Evolutionary conservation across 768 basidiomycete genomes (phyloP), one percentile per base, ranked within the genome.

Genomic region (Russula emetica): DNA sequence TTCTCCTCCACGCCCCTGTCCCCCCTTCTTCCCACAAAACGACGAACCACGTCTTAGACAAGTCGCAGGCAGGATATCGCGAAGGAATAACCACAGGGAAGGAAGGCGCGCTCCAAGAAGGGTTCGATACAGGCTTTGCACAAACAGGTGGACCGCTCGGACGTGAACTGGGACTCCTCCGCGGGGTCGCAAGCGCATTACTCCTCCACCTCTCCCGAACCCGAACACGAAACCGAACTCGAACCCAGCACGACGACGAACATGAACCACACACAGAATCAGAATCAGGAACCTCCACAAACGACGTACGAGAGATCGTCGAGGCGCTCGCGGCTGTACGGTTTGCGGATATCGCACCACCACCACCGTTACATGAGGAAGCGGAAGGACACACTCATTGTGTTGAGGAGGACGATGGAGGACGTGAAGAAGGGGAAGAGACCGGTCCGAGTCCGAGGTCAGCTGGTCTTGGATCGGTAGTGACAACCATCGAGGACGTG

Each of bases 11-110:
- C 59, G 5, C 30, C 6, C 30, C 30, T 6, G 3, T 4, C 30
- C 26, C 5, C 14, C 13, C n/a, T 14, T 6, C 45, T 5, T n/a
- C 5, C 42, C 5, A 30, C 45, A 30, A 34, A 28, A 14, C 14
- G 16, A 34, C n/a, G 16, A 52, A 11, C 5, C 20, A 16, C 24
- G 18, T 38, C 42, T 44, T 20, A 44, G 42, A 44, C 42, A 20
- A 44, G 9, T 44, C 22, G 45, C 69, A 97, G 96, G 85, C 85
- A 20, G 96, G 96, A 2, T 98, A 98, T 71, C 85, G 96, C n/a
- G 95, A 98, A 76, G 96, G 96, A 7, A 96, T 98, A 69, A 90
- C 87, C 0, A 85, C 88, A 5, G 96, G 96, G 3, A 98, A 98
- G 73, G 89, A 95, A 72, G 79, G 82, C 0, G 86, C 86, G 2